Percentiles rank a stretch among this genome's conserved stretches.
These are phyloP conservation scores for Juglanconis oblonga DNA, from an alignment of 2,329 filamentous ascomycete species.

Conservation along the genomic window DNA sequence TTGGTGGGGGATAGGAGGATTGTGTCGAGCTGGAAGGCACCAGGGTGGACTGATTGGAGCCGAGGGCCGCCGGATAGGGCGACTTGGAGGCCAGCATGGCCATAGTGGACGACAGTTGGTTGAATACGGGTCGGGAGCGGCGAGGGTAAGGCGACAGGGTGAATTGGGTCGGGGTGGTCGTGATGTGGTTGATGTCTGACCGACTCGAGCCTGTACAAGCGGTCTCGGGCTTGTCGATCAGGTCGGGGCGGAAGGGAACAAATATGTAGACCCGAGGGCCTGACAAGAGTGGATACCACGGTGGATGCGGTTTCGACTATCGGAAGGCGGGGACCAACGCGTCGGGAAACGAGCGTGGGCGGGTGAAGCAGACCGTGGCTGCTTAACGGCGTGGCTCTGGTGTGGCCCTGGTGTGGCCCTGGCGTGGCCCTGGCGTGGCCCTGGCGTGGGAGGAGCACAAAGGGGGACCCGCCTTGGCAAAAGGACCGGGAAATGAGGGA, in stretches of 20 bases:
- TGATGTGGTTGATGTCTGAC: too few species aligned
- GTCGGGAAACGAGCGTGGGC: conserved; percentile 2
- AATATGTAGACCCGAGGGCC: not conserved
- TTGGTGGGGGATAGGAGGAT: conserved; percentile 47
- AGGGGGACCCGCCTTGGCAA: conserved; percentile 4
- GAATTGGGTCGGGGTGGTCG: not conserved
- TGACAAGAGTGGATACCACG: not conserved
- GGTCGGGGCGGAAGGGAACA: not conserved
- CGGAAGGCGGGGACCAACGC: conserved; percentile 8
- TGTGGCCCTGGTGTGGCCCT: too few species aligned
- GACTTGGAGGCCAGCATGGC: conserved; percentile 77
- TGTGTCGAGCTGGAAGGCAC: conserved; percentile 43
- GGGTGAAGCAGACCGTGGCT: conserved; percentile 11
- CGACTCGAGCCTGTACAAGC: not conserved
- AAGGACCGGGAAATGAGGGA: not conserved
- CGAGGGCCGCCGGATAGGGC: conserved; percentile 60
- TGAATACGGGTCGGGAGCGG: not conserved
- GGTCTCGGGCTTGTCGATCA: not conserved
- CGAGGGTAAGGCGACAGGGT: not conserved
- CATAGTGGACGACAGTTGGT: conserved; percentile 45
- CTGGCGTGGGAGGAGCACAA: not conserved
- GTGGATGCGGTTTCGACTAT: conserved; percentile 12
- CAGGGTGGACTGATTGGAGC: conserved; percentile 41
- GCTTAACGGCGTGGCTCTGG: not conserved
- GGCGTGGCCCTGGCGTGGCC: too few species aligned